Conservation (phyloP, 2,329 filamentous ascomycete genomes). For the Kalaharituber pfeilii region DNA sequence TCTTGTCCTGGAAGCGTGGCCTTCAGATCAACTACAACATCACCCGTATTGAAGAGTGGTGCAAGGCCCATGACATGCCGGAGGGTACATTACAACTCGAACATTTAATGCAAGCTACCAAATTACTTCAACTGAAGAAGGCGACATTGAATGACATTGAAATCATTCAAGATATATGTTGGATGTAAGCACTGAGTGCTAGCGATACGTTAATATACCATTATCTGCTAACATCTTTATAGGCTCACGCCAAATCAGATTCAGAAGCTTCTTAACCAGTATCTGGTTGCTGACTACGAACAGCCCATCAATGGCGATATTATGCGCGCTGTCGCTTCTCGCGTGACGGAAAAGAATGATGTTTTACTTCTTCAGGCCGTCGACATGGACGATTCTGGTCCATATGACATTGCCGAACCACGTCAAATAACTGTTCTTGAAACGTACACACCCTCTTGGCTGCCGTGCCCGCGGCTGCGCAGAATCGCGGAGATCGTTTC, state of each 20-base stretch:
- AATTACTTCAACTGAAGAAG: constrained; percentile 96
- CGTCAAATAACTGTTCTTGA: constrained; percentile 89
- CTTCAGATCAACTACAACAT: constrained; percentile 99
- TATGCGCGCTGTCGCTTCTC: constrained; percentile 96
- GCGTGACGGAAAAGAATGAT: constrained; percentile 86
- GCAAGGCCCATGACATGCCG: constrained; percentile 99
- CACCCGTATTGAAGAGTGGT: constrained; percentile 98
- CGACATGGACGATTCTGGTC: constrained; percentile 97
- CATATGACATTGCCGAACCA: constrained; percentile 95
- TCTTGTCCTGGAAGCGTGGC: constrained; percentile 97
- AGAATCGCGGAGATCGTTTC: constrained; percentile 86
- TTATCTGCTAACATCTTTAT: constrained; percentile 12
- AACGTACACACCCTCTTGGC: constrained; percentile 84
- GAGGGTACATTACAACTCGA: constrained; percentile 94
- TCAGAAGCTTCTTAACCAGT: constrained; percentile 96
- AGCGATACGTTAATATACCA: neutral
- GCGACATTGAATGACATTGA: constrained; percentile 97
- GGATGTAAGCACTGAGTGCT: constrained; percentile 77
- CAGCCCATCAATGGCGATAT: constrained; percentile 99
- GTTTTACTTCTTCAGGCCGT: constrained; percentile 84
- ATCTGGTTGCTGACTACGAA: constrained; percentile 95
- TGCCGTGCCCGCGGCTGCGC: constrained; percentile 45
- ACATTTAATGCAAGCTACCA: constrained; percentile 98
- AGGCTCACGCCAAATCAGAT: constrained; percentile 98
- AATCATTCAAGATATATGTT: constrained; percentile 99